Evolutionary conservation across 345 rosid species (phyloP).

Genomic region (Carallia brachiata): DNA sequence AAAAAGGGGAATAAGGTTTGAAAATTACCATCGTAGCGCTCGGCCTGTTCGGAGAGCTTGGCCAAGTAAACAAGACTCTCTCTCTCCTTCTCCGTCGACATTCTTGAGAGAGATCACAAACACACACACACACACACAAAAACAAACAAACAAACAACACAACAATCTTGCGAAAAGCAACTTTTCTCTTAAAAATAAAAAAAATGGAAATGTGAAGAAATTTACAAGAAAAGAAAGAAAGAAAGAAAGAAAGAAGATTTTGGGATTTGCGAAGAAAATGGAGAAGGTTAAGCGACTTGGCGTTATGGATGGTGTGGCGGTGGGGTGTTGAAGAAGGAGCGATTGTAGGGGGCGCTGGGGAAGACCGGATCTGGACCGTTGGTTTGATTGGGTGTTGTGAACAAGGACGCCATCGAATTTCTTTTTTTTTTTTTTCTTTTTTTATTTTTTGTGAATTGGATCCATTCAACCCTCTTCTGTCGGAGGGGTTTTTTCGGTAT

Average conservation of each 20-base stretch:
- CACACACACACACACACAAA: neutral
- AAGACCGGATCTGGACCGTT: conserved; percentile 67
- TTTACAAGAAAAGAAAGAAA: neutral
- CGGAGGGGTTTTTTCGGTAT: neutral
- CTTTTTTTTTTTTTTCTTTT: neutral
- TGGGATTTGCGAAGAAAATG: neutral
- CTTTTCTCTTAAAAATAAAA: neutral
- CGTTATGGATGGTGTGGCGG: neutral
- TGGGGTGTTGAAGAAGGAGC: conserved; percentile 26
- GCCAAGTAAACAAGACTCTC: conserved; percentile 83
- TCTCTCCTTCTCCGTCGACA: conserved; percentile 83
- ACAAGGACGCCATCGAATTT: conserved; percentile 14
- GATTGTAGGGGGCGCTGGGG: conserved; percentile 28
- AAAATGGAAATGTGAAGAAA: too few relatives aligned
- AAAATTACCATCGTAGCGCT: conserved; percentile 75
- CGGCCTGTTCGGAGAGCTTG: conserved; percentile 95
- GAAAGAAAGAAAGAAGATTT: neutral
- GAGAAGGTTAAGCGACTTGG: neutral
- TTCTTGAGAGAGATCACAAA: conserved; percentile 3
- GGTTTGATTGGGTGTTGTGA: conserved; percentile 11
- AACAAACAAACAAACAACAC: neutral
- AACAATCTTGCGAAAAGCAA: neutral
- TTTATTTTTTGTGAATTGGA: neutral
- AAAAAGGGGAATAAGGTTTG: neutral
- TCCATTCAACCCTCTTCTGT: neutral